Percentiles rank a stretch among this genome's conserved stretches.
These are phyloP conservation scores for Populus tomentosa DNA, from an alignment of 441 rosid species.

Conservation along the genomic window DNA sequence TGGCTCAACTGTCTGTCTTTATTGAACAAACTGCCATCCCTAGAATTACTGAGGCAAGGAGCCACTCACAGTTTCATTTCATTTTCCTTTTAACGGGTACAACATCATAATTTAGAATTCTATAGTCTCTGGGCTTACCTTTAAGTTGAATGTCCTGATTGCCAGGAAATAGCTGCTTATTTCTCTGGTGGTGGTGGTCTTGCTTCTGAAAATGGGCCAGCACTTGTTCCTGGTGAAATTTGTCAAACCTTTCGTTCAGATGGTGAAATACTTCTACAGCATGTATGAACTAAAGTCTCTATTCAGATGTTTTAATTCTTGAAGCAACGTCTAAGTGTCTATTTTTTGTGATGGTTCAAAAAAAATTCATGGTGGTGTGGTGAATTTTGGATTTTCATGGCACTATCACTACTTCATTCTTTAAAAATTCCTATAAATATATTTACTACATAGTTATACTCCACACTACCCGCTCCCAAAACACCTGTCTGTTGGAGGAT, in stretches of 20 bases:
- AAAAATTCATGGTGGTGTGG: neutral
- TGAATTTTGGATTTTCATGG: neutral
- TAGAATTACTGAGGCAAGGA: conserved; percentile 79
- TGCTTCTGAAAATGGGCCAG: conserved; percentile 67
- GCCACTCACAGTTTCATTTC: conserved; percentile 15
- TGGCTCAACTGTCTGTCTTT: conserved; percentile 84
- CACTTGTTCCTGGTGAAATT: conserved; percentile 88
- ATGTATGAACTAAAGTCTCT: conserved; percentile 45
- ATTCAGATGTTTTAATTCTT: conserved; percentile 2
- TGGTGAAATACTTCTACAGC: conserved; percentile 81
- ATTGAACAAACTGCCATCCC: conserved; percentile 88
- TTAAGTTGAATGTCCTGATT: conserved; percentile 20
- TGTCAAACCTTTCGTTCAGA: conserved; percentile 73
- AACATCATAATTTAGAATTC: conserved; percentile 2
- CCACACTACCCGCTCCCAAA: neutral
- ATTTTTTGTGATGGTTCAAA: neutral
- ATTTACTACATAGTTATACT: neutral
- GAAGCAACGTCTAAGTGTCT: neutral
- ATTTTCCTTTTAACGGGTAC: conserved; percentile 1
- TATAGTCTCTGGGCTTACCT: conserved; percentile 15
- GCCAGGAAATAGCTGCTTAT: conserved; percentile 82
- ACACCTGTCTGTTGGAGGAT: neutral
- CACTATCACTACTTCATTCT: neutral
- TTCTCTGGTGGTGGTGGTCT: conserved; percentile 72
- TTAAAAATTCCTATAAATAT: neutral